Base-by-base conservation (phyloP, 768 basidiomycete species). In the Boletus vinaceobasis region DNA sequence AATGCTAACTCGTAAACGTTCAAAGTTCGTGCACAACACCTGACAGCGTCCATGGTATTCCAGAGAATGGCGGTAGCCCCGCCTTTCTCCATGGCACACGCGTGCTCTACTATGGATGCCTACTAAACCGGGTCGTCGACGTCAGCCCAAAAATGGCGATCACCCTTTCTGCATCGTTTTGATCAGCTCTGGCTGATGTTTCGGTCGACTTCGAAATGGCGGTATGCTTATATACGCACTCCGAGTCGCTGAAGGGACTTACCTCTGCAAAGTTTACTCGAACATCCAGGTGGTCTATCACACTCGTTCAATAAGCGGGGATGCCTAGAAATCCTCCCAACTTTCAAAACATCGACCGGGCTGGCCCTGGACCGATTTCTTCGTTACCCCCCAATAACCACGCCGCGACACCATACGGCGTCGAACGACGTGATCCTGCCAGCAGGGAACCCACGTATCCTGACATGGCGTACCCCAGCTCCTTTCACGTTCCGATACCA, bases 131-230 rank as follows among this genome's bases (percentile, higher is more conserved):
- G n/a, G n/a, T 11, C 8, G 31, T 45, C 9, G 11, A 32, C n/a
- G 10, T n/a, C 10, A 31, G 32, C 21, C 26, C 32, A 29, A 17
- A 29, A 29, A 29, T n/a, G 32, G 26, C 19, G 29, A 32, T 21
- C 6, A 21, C 23, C 14, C 9, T 23, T 4, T 27, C 15, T 38
- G 27, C 5, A 19, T 45, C 35, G n/a, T 49, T 54, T 31, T 33
- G 32, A 43, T 43, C 45, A 21, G 49, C 32, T 46, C 51, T 45
- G 43, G 14, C 23, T 26, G 23, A 35, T 48, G 38, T 57, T 39
- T 58, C 29, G 46, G 65, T 65, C 61, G 26, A 53, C 50, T 63
- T 66, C 26, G 36, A 59, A 63, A 66, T 32, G 43, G 8, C 17
- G 43, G 49, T 44, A 35, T 37, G 43, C 55, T 59, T 64, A 56